Evolutionary conservation across 139 green algal genomes (phyloP), one percentile per base, ranked within the genome.

Genomic region (Spirogloea muscicola): DNA sequence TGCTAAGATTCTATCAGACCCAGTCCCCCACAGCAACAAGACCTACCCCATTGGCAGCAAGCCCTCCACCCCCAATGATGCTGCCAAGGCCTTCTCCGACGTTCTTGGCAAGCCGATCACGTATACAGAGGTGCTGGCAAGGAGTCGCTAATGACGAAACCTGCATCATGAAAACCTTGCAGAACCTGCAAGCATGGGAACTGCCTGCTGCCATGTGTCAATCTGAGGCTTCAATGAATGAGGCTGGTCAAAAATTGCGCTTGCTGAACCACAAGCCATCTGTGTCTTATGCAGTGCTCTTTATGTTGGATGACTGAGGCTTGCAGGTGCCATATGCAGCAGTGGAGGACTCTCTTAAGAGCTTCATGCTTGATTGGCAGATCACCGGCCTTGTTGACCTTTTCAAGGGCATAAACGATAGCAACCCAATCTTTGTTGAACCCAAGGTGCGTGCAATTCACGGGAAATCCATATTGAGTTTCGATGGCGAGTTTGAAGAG

Each of bases 271-370:
- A 33, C 57, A 9, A 13, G 6, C 57, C 9, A 38, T 33, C 25
- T 44, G 18, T 25, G n/a, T n/a, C 3, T 58, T 3, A n/a, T 58
- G 0, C 27, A 9, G 3, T 4, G n/a, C 5, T 58, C 6, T n/a
- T 31, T 25, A 4, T 58, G 5, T 10, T 58, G 0, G 25, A 9
- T 5, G 3, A n/a, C 5, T 58, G 3, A 25, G 6, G 31, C 7
- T 29, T 60, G 49, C 49, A 60, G 49, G 49, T 60, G 31, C 49
- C 49, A 16, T 60, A 60, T 16, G 49, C 31, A 29, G 49, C 49
- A 6, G 34, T 27, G 27, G 34, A 60, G 49, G 16, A 60, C 18
- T 60, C 27, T 27, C 34, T 60, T 27, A 60, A 60, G 27, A 60
- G 16, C 34, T 33, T 33, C 9, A 44, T 64, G 25, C 57, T 34